A percentile compares a stretch with the other conserved stretches of the same genome.
These are phyloP conservation scores for barrel medic (Medicago truncatula) DNA, from an alignment of 306 rosid species.

Conservation along the genomic window MtrunA17r5.0-ANR NC_053045.1:11245001-11245500, in stretches of 20 bases:
- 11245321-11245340: conserved; percentile 77
- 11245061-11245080: background rate
- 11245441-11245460: background rate
- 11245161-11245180: background rate
- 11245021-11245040: background rate
- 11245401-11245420: background rate
- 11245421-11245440: background rate
- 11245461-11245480: background rate
- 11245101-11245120: background rate
- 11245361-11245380: conserved; percentile 7
- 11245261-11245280: conserved; percentile 89
- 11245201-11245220: conserved; percentile 70
- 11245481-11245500: background rate
- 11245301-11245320: conserved; percentile 65
- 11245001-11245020: too few relatives aligned
- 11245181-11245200: conserved; percentile 3
- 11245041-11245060: background rate
- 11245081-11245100: background rate
- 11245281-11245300: conserved; percentile 88
- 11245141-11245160: background rate
- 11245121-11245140: background rate
- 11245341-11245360: conserved; percentile 34
- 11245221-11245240: conserved; percentile 93
- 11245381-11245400: background rate
- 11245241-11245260: conserved; percentile 88